These are phyloP conservation scores for Suillus weaverae DNA, from an alignment of 768 basidiomycete genomes.

Conservation along the genomic window DNA sequence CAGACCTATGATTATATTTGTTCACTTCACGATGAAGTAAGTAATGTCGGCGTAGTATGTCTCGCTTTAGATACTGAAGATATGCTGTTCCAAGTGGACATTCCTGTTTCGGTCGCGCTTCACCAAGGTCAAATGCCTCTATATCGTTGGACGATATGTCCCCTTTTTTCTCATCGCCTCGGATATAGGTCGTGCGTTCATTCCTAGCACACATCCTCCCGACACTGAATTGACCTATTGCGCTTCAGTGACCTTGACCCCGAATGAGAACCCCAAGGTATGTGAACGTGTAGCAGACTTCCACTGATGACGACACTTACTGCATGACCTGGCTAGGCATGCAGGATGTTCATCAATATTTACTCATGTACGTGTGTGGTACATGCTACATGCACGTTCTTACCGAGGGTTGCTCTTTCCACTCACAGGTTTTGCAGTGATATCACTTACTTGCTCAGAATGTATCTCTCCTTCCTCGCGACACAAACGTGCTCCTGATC, in stretches of 20 bases:
- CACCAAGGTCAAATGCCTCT: not conserved
- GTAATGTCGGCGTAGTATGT: not conserved
- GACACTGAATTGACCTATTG: not conserved
- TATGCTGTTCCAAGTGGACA: not conserved
- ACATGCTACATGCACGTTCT: not conserved
- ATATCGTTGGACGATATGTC: not conserved
- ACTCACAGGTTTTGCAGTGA: not conserved
- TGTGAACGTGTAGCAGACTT: not conserved
- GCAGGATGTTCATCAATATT: not conserved
- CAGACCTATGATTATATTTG: not conserved
- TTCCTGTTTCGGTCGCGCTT: not conserved
- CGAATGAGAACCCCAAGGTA: not conserved
- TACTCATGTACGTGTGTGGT: not conserved
- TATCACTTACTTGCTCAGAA: conserved; percentile 1
- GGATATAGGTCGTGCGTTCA: not conserved
- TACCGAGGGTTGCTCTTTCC: not conserved
- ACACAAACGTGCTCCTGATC: not conserved
- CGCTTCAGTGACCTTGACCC: not conserved
- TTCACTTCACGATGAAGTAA: not conserved
- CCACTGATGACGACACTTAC: not conserved
- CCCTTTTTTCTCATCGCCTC: not conserved
- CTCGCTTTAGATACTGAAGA: not conserved
- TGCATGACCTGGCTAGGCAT: not conserved
- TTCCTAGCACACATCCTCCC: not conserved
- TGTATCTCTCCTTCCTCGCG: not conserved